phyloP scores from a whole-genome alignment of 1,284 basidiomycete genomes.

The Ustilago bromivora region DNA sequence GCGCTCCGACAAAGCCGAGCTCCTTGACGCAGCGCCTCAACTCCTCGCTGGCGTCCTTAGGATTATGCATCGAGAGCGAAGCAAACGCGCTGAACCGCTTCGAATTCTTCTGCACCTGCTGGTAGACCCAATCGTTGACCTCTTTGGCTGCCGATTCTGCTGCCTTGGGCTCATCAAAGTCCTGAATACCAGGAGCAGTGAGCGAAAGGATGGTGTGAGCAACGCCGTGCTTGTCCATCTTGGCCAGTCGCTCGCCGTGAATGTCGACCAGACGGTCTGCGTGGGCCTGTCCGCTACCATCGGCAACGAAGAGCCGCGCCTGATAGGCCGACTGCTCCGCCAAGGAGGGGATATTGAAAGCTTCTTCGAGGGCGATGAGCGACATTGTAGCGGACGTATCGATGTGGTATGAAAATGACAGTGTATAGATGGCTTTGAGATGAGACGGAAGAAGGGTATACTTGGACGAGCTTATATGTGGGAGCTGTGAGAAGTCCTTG shows the following conservation, averaged over 20 bases:
- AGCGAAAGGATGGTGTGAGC: constrained; percentile 62
- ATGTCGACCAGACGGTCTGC: constrained; percentile 56
- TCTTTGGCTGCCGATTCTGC: constrained; percentile 53
- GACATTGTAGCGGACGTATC: constrained; percentile 15
- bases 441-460: neutral
- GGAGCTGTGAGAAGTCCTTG: no score
- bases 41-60: constrained; percentile 66
- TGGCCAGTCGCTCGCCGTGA: constrained; percentile 57
- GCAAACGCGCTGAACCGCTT: constrained; percentile 69
- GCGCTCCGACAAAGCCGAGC: constrained; percentile 46
- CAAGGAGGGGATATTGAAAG: constrained; percentile 50
- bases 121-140: constrained; percentile 61
- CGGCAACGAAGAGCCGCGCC: constrained; percentile 48
- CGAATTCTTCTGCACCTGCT: constrained; percentile 60
- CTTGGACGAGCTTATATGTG: neutral
- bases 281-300: constrained; percentile 48
- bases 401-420: neutral
- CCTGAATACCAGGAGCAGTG: constrained; percentile 63
- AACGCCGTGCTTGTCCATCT: constrained; percentile 63
- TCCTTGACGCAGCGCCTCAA: constrained; percentile 66
- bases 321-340: constrained; percentile 54
- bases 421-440: neutral
- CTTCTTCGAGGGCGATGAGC: constrained; percentile 51
- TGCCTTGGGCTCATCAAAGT: constrained; percentile 59
- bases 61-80: constrained; percentile 68